A percentile compares a stretch with the other conserved stretches of the same genome.
These are phyloP conservation scores for Penicillium riverlandense DNA, from an alignment of 495 filamentous ascomycete species.

Conservation along the genomic window DNA sequence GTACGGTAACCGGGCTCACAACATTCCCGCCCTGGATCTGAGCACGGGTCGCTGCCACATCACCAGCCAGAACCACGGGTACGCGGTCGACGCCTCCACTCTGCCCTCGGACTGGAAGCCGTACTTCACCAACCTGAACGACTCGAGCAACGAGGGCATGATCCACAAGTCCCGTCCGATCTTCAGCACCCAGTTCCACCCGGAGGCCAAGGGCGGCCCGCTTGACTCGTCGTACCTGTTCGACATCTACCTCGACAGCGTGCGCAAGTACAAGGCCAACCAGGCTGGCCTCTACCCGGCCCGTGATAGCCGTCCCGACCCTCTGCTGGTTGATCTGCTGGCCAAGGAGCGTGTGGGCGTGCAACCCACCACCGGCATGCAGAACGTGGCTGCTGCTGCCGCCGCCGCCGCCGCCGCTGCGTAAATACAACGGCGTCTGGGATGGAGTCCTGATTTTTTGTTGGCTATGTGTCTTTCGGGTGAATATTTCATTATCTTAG, in stretches of 20 bases:
- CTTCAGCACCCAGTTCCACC: constrained; percentile 97
- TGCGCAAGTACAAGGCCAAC: constrained; percentile 78
- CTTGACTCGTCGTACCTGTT: constrained; percentile 92
- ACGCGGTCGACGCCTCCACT: constrained; percentile 84
- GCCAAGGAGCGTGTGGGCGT: constrained; percentile 93
- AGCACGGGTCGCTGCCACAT: constrained; percentile 97
- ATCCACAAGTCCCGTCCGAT: constrained; percentile 94
- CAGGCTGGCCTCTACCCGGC: constrained; percentile 56
- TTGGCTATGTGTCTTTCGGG: constrained; percentile 1
- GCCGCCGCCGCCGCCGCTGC: constrained; percentile 32
- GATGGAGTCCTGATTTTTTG: constrained; percentile 11
- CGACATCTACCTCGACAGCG: constrained; percentile 88
- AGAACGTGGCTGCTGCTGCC: constrained; percentile 39
- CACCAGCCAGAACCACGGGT: constrained; percentile 97
- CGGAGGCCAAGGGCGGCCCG: constrained; percentile 93
- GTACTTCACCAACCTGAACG: constrained; percentile 96
- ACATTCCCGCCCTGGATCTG: constrained; percentile 91
- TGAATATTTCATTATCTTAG: constrained; percentile 3
- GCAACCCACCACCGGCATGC: constrained; percentile 54
- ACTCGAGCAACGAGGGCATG: constrained; percentile 90
- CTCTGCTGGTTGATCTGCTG: constrained; percentile 82
- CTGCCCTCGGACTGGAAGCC: constrained; percentile 86
- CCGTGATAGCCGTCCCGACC: constrained; percentile 75
- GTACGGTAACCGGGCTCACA: constrained; percentile 96
- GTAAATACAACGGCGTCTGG: constrained; percentile 10